Evolutionary conservation across 495 filamentous ascomycete species (phyloP).

Genomic region (Penicillium lagena): DNA sequence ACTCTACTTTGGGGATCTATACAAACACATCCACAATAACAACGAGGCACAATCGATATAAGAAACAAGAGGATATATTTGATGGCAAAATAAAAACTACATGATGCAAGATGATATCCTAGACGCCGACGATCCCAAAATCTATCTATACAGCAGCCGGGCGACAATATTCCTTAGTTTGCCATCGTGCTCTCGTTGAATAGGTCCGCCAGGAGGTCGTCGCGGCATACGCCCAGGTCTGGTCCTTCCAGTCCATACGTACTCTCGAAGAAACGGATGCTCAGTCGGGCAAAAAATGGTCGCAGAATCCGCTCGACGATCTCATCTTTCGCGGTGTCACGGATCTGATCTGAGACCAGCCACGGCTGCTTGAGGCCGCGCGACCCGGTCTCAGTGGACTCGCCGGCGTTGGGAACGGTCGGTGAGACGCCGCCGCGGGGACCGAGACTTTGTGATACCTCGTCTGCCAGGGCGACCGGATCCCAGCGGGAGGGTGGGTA

Average conservation of each 20-base stretch:
- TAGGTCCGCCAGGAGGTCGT: slow-evolving; percentile 68
- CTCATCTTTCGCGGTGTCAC: slow-evolving; percentile 56
- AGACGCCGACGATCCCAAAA: neutral
- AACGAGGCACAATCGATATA: neutral
- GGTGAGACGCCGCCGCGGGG: slow-evolving; percentile 34
- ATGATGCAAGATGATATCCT: neutral
- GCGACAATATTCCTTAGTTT: slow-evolving; percentile 14
- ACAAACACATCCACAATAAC: slow-evolving; percentile 2
- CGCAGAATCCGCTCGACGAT: slow-evolving; percentile 67
- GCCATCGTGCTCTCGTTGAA: slow-evolving; percentile 68
- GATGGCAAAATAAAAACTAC: neutral
- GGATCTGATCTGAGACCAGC: slow-evolving; percentile 38
- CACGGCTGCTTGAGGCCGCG: slow-evolving; percentile 29
- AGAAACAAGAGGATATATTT: neutral
- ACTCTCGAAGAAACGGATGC: slow-evolving; percentile 85
- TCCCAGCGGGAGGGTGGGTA: slow-evolving; percentile 71
- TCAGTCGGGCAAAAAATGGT: slow-evolving; percentile 87
- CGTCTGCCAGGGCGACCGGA: slow-evolving; percentile 75
- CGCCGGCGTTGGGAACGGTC: slow-evolving; percentile 10
- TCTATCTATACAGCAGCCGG: slow-evolving; percentile 2
- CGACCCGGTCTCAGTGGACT: slow-evolving; percentile 24
- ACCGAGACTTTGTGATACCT: slow-evolving; percentile 74
- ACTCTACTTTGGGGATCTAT: neutral
- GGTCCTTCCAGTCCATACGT: slow-evolving; percentile 76
- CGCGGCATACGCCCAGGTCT: slow-evolving; percentile 62